Evolutionary conservation across 2,329 filamentous ascomycete genomes (phyloP), one percentile per base, ranked within the genome.

Genomic region (Septoria linicola): DNA sequence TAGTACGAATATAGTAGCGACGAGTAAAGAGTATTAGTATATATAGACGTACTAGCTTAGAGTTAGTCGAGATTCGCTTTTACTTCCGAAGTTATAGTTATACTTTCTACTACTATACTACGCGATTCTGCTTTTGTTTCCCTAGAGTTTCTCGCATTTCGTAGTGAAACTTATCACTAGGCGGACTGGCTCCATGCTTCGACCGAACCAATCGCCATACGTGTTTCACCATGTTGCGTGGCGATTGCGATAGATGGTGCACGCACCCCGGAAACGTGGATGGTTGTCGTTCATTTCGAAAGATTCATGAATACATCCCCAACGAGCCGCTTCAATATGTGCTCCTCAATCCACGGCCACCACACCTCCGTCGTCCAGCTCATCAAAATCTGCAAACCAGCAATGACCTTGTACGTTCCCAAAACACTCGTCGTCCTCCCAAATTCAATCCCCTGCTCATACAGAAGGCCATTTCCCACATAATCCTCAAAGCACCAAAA

Each of bases 111-210:
- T 41, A 41, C 37, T 41, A 13, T 41, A 19, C 8, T 41, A 41
- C 7, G n/a, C n/a, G 13, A 41, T 19, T 41, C 61, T 60, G 51
- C 54, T 40, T 49, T 53, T 56, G 43, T 30, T 30, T 51, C 43
- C 43, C 45, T 53, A 48, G 45, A 52, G 30, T 32, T 51, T 32
- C 27, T 53, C 27, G 49, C 45, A 43, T 53, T 53, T 53, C 13
- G 13, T 30, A 30, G 27, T 30, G 13, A 30, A 30, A 30, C 27
- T 30, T 30, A 30, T 30, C 13, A 30, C 27, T 30, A 30, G 27
- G 27, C 13, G 13, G 27, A 30, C 27, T 30, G 13, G 27, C 27
- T 30, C 27, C 13, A 30, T 30, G 13, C 27, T 30, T 13, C 27
- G 27, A 30, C 27, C 13, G 13, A 30, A 30, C 27, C 13, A 30